A percentile compares a stretch with the other conserved stretches of the same genome.
Evolutionary conservation across 176 grass and related monocot species (phyloP).

Genomic region (Paspalum vaginatum): DNA sequence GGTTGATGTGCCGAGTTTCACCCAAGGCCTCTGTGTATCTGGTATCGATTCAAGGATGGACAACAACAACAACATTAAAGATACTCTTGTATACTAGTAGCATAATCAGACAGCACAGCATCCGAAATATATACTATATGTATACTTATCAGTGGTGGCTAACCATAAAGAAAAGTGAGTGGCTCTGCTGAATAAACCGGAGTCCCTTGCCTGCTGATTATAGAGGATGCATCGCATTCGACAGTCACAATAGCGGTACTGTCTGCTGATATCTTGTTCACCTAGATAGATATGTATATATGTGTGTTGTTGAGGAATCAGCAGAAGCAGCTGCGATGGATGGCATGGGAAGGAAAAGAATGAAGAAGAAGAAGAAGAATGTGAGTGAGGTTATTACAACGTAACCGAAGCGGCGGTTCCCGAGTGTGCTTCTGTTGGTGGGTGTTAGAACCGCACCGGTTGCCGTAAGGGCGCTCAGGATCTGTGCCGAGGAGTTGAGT

Average conservation of each 20-base stretch:
- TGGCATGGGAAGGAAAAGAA: too few relatives aligned
- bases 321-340: too few relatives aligned
- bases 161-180: slow-evolving; percentile 91
- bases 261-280: slow-evolving; percentile 59
- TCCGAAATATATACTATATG: too few relatives aligned
- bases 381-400: slow-evolving; percentile 42
- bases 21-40: slow-evolving; percentile 76
- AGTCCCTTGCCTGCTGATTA: slow-evolving; percentile 93
- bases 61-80: too few relatives aligned
- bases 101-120: too few relatives aligned
- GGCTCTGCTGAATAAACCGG: slow-evolving; percentile 61
- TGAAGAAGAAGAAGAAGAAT: too few relatives aligned
- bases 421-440: slow-evolving; percentile 61
- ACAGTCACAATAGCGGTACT: slow-evolving; percentile 65
- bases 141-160: neutral
- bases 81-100: too few relatives aligned
- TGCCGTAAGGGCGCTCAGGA: slow-evolving; percentile 51
- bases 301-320: neutral
- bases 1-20: slow-evolving; percentile 68
- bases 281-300: slow-evolving; percentile 34
- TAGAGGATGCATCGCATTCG: slow-evolving; percentile 51
- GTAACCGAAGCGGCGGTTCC: slow-evolving; percentile 77
- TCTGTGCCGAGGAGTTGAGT: slow-evolving; percentile 73
- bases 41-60: too few relatives aligned
- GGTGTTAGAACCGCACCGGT: slow-evolving; percentile 58